Evolutionary conservation across 257 asterid genomes (phyloP).

Genomic region (Capsicum rhomboideum): DNA sequence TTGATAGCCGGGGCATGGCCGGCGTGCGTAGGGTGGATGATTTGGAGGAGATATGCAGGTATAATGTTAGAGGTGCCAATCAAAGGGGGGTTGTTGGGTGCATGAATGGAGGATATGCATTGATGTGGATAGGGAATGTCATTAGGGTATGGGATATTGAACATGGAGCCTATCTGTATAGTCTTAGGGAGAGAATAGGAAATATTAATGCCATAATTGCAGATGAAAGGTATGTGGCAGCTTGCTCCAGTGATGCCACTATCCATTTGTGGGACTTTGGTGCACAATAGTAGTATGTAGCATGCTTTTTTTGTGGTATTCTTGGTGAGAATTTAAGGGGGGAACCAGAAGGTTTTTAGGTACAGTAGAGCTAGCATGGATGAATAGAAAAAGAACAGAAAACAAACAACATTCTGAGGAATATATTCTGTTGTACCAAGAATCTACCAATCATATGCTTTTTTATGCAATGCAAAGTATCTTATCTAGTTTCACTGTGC

Average conservation of each 20-base stretch:
- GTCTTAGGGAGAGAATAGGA: conserved; percentile 56
- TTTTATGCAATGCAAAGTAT: neutral
- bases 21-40: conserved; percentile 31
- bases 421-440: neutral
- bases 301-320: neutral
- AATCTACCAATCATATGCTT: neutral
- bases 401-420: neutral
- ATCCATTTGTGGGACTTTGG: conserved; percentile 89
- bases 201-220: conserved; percentile 41
- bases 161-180: conserved; percentile 45
- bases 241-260: conserved; percentile 43
- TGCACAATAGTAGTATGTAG: conserved; percentile 18
- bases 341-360: neutral
- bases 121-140: conserved; percentile 33
- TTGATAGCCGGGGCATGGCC: conserved; percentile 42
- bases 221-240: conserved; percentile 59
- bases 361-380: neutral
- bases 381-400: neutral
- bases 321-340: neutral
- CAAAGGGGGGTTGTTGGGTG: conserved; percentile 49
- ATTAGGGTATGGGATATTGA: conserved; percentile 78
- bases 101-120: conserved; percentile 62
- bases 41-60: conserved; percentile 45
- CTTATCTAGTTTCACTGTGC: neutral
- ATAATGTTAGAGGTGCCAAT: conserved; percentile 36